These are phyloP conservation scores for Penicillium tannophilum DNA, from an alignment of 495 filamentous ascomycete species.

Conservation along the genomic window DNA sequence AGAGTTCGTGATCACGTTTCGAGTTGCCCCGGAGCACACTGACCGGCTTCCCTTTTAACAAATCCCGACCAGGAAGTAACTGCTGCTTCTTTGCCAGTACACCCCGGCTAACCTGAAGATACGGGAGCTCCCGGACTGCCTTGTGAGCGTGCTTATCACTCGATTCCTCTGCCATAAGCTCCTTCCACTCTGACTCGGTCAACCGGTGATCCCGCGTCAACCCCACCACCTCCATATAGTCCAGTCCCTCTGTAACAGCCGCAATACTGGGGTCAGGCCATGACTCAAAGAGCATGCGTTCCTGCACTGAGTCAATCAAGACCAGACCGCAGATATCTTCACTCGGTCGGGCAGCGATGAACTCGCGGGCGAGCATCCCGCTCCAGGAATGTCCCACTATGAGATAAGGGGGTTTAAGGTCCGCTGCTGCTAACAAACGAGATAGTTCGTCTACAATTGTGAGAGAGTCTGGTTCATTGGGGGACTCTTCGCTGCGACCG, in stretches of 20 bases:
- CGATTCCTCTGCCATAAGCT: background rate
- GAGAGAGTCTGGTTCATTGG: background rate
- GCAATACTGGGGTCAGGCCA: slow-evolving; percentile 11
- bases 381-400: background rate
- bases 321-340: background rate
- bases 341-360: background rate
- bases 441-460: background rate
- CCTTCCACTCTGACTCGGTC: background rate
- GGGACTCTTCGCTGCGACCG: background rate
- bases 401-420: background rate
- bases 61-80: background rate
- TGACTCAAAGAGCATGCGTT: slow-evolving; percentile 11
- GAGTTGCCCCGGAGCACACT: background rate
- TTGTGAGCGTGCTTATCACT: background rate
- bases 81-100: background rate
- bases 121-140: no score
- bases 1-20: background rate
- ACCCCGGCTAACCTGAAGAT: no score
- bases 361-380: background rate
- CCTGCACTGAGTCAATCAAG: slow-evolving; percentile 2
- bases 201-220: background rate
- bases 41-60: background rate
- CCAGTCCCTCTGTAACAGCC: background rate
- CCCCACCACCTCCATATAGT: background rate
- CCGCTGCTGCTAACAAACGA: background rate